Percentiles rank a stretch among this genome's conserved stretches.
phyloP scores from a whole-genome alignment of 108 stramenopile species.

The Hondaea fermentalgiana region DNA sequence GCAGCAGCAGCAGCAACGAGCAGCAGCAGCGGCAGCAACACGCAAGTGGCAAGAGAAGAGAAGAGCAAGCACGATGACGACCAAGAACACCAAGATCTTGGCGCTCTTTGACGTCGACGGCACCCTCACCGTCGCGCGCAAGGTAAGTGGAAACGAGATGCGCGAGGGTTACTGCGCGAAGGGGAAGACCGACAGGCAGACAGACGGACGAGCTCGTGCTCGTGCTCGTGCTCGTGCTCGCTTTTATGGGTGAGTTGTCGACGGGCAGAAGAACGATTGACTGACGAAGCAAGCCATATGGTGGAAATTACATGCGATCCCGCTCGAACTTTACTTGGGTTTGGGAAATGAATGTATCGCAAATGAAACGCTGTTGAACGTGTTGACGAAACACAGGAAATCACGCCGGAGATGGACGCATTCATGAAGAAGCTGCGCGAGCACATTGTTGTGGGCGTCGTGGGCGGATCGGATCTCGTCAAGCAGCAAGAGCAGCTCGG shows the following conservation, averaged over 20 bases:
- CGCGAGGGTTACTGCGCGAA: neutral
- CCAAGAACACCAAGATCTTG: slow-evolving; percentile 43
- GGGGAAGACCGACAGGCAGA: neutral
- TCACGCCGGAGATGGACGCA: slow-evolving; percentile 73
- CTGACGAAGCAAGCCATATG: too few relatives aligned
- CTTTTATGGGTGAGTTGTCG: too few relatives aligned
- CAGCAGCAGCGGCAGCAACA: too few relatives aligned
- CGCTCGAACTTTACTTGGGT: too few relatives aligned
- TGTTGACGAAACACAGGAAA: neutral
- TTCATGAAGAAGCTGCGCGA: slow-evolving; percentile 75
- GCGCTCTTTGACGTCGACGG: slow-evolving; percentile 99
- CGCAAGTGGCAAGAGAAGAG: too few relatives aligned
- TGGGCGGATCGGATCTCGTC: slow-evolving; percentile 92
- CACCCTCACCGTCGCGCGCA: slow-evolving; percentile 92
- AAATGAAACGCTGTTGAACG: too few relatives aligned
- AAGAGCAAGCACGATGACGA: neutral
- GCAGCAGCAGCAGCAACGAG: too few relatives aligned
- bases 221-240: too few relatives aligned
- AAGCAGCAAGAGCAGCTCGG: slow-evolving; percentile 99
- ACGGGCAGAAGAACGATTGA: too few relatives aligned
- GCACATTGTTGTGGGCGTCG: slow-evolving; percentile 91
- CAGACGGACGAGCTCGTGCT: too few relatives aligned
- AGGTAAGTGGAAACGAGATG: slow-evolving; percentile 26
- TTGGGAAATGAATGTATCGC: too few relatives aligned
- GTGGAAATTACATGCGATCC: too few relatives aligned